Base-by-base conservation (phyloP, 257 asterid genomes). In the Solanum chaucha region DNA sequence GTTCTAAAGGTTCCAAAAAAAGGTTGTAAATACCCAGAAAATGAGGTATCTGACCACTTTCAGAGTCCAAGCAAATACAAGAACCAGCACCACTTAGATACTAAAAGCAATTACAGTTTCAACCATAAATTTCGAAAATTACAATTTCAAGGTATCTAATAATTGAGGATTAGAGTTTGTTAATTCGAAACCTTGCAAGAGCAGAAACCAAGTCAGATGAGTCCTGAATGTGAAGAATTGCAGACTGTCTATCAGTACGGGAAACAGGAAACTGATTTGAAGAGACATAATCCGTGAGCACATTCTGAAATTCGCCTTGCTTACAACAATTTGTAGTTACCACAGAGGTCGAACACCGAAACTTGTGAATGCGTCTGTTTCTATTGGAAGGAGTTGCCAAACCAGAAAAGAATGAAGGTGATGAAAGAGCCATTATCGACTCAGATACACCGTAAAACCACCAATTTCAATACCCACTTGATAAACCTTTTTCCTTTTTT, bases 161-260 rank as follows among this genome's bases (percentile, higher is more conserved):
- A 68, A 68, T 67, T 26, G 5, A 68, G 38, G 75, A 30, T 68
- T 30, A 68, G 8, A 72, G 15, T 35, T 19, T 30, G 41, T 30
- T 6, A 72, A 68, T 35, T 6, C 12, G 41, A 70, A 30, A 96
- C 99, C 99, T 96, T 74, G 87, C 58, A 68, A 95, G 99, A 92
- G 98, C 97, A 88, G 95, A 89, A 35, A 85, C 92, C 96, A 94
- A 77, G 68, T 95, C 93, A 84, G 98, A 75, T 28, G 98, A 92
- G 36, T 92, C 82, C 87, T 93, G 97, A 89, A 96, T 90, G 73
- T 96, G 98, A 74, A 51, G 87, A 91, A 95, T 87, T 48, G 96
- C 96, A 22, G 94, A 92, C 86, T 94, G 93, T 75, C 92, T 94
- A 30, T 87, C 44, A 83, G 71, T 89, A 19, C 40, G 51, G 22